These are phyloP conservation scores for Penicillium fimorum DNA, from an alignment of 495 filamentous ascomycete genomes.

Conservation along the genomic window DNA sequence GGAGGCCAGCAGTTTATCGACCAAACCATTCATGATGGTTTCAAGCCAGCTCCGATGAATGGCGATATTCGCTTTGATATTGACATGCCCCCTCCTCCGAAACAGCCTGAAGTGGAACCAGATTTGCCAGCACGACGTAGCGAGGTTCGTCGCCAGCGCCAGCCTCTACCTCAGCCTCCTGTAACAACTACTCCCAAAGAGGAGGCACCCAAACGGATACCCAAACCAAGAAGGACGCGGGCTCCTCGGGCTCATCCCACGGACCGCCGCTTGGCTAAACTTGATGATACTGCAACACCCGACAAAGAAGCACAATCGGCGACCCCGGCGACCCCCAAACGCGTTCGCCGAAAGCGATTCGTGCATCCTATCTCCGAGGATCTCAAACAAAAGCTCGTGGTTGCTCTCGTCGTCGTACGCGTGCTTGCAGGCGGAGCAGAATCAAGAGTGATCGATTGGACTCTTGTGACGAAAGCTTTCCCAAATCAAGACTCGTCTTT, in stretches of 20 bases:
- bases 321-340: conserved; percentile 5
- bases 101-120: conserved; percentile 1
- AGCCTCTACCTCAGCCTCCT: not conserved
- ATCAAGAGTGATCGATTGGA: conserved; percentile 66
- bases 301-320: conserved; percentile 9
- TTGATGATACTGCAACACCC: conserved; percentile 24
- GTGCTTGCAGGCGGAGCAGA: conserved; percentile 73
- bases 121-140: conserved; percentile 11
- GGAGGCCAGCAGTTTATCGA: conserved; percentile 33
- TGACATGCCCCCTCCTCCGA: conserved; percentile 15
- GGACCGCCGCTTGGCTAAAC: conserved; percentile 30
- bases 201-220: not conserved
- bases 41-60: conserved; percentile 33
- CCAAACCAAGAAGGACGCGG: conserved; percentile 4
- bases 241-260: not conserved
- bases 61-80: conserved; percentile 37
- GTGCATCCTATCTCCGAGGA: conserved; percentile 24
- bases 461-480: conserved; percentile 64
- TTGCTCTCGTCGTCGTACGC: conserved; percentile 71
- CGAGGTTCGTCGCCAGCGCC: not conserved
- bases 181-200: not conserved
- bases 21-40: conserved; percentile 32
- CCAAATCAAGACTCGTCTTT: conserved; percentile 55
- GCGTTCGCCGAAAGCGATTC: conserved; percentile 28
- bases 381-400: conserved; percentile 48